These are phyloP conservation scores for Tanacetum coccineum DNA, from an alignment of 129 eudicot genomes.

Conservation along the genomic window DNA sequence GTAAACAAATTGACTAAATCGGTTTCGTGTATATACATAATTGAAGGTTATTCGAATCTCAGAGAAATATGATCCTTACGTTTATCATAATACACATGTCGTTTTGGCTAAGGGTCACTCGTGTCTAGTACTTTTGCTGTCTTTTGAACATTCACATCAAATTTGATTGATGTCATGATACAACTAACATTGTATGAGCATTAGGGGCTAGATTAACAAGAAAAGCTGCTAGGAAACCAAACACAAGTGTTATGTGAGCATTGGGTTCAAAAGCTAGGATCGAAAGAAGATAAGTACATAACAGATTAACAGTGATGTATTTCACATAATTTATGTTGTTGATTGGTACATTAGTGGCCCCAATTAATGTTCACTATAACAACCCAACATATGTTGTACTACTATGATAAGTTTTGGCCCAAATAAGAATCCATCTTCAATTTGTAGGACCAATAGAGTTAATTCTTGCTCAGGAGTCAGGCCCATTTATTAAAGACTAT, in stretches of 20 bases:
- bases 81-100: slow-evolving; percentile 2
- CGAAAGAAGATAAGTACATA: neutral
- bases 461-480: neutral
- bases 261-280: no score
- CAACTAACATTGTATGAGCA: neutral
- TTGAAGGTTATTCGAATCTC: slow-evolving; percentile 3
- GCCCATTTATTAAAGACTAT: neutral
- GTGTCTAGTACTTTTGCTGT: neutral
- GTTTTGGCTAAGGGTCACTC: neutral
- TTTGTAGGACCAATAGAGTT: neutral
- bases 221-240: neutral
- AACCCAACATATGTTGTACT: neutral
- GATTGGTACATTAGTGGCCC: slow-evolving; percentile 5
- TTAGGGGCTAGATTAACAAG: neutral
- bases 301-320: neutral
- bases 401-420: slow-evolving; percentile 13
- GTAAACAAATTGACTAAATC: slow-evolving; percentile 16
- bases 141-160: neutral
- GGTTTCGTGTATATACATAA: slow-evolving; percentile 6
- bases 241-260: neutral
- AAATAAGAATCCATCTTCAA: slow-evolving; percentile 20
- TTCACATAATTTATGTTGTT: slow-evolving; percentile 14
- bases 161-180: neutral
- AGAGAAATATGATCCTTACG: neutral
- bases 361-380: slow-evolving; percentile 7